Conservation (phyloP, 2,329 filamentous ascomycete species). For the Dactylellina leptospora region DNA sequence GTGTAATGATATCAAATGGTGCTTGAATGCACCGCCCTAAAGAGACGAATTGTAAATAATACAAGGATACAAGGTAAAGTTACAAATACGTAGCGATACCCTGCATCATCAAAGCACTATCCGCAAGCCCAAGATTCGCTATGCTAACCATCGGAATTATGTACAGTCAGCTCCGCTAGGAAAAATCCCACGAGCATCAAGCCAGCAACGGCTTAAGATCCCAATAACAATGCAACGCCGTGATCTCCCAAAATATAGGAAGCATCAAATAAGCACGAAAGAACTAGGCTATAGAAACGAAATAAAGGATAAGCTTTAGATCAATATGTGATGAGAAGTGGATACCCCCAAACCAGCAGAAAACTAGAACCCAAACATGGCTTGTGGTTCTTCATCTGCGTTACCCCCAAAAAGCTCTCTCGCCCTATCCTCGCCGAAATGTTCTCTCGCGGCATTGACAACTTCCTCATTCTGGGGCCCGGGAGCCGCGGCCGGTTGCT, state of each 20-base stretch:
- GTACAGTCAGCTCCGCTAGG: not conserved
- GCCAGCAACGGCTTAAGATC: not conserved
- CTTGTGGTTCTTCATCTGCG: slow-evolving; percentile 12
- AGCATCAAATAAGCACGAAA: no score
- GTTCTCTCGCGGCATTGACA: slow-evolving; percentile 23
- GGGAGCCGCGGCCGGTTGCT: not conserved
- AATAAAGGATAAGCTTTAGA: no score
- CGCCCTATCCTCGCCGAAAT: slow-evolving; percentile 18
- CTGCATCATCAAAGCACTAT: no score
- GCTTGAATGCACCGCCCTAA: no score
- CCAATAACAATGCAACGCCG: slow-evolving; percentile 11
- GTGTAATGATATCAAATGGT: no score
- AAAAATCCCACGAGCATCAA: not conserved
- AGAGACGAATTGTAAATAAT: no score
- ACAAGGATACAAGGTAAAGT: no score
- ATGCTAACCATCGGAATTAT: not conserved
- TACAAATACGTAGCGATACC: no score
- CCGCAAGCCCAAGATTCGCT: not conserved
- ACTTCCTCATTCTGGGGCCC: slow-evolving; percentile 15
- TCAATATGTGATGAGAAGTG: no score
- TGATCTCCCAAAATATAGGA: no score
- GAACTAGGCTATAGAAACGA: no score
- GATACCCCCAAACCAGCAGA: no score
- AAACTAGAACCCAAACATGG: slow-evolving; percentile 29
- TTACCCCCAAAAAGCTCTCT: slow-evolving; percentile 14